Evolutionary conservation across 2,329 filamentous ascomycete species (phyloP).

Genomic region (Neonectria faginata): DNA sequence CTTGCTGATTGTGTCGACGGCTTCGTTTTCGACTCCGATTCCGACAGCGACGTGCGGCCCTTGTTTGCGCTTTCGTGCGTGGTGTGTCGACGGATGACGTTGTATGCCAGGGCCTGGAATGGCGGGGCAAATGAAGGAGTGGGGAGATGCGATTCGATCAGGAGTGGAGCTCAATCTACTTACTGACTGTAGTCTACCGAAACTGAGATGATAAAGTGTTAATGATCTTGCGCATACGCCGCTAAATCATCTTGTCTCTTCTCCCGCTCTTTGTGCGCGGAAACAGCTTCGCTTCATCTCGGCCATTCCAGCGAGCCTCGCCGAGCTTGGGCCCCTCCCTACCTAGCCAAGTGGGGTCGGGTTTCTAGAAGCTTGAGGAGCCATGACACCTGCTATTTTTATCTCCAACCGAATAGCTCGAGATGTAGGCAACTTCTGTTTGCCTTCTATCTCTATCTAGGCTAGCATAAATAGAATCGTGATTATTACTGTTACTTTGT

Average conservation of each 20-base stretch:
- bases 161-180: background rate
- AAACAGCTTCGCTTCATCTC: slow-evolving; percentile 14
- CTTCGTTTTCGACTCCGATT: background rate
- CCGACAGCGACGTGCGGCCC: background rate
- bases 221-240: background rate
- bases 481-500: background rate
- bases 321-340: slow-evolving; percentile 19
- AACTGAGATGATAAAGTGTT: background rate
- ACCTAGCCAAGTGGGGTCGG: slow-evolving; percentile 15
- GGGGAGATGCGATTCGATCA: slow-evolving; percentile 3
- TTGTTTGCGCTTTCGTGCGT: background rate
- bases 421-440: background rate
- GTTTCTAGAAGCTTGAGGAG: slow-evolving; percentile 9
- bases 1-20: background rate
- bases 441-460: background rate
- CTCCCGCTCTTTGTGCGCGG: background rate
- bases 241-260: background rate
- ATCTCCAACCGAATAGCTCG: background rate
- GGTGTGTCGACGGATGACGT: slow-evolving; percentile 20
- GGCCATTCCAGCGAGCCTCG: slow-evolving; percentile 16
- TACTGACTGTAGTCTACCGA: background rate
- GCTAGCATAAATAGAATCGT: background rate
- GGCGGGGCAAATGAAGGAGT: slow-evolving; percentile 23
- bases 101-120: slow-evolving; percentile 23
- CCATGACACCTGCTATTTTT: slow-evolving; percentile 12